phyloP scores from a whole-genome alignment of 495 filamentous ascomycete species.

The Neurospora discreta region DNA sequence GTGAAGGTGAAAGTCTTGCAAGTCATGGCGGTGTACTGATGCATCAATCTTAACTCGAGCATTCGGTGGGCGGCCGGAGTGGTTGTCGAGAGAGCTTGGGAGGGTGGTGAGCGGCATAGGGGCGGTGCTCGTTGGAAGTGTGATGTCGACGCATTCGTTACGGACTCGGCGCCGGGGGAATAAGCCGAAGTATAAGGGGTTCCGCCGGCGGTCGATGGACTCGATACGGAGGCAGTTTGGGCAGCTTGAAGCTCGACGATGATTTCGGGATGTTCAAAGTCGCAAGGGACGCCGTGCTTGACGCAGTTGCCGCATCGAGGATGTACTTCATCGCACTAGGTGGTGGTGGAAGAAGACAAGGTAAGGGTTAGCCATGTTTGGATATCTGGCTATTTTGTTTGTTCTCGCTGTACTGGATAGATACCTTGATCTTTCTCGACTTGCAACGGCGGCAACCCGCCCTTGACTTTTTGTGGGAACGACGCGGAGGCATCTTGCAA shows the following conservation, averaged over 20 bases:
- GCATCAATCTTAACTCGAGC: constrained; percentile 43
- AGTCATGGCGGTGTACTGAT: constrained; percentile 43
- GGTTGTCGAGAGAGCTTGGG: constrained; percentile 22
- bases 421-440: constrained; percentile 51
- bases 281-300: constrained; percentile 52
- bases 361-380: not conserved
- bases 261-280: constrained; percentile 42
- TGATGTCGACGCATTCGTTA: constrained; percentile 20
- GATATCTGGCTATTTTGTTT: not conserved
- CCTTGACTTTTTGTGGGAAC: constrained; percentile 53
- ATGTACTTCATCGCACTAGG: constrained; percentile 51
- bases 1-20: constrained; percentile 41
- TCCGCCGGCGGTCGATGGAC: constrained; percentile 7
- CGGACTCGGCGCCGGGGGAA: constrained; percentile 11
- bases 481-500: constrained; percentile 41
- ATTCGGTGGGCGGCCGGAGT: constrained; percentile 31
- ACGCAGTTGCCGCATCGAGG: constrained; percentile 50
- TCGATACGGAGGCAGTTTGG: constrained; percentile 5
- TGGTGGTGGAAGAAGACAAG: not conserved
- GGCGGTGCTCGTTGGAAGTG: constrained; percentile 24
- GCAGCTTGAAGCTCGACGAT: constrained; percentile 22
- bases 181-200: constrained; percentile 19
- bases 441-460: constrained; percentile 52
- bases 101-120: constrained; percentile 27
- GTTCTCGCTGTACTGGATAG: not conserved